Evolutionary conservation across 768 basidiomycete genomes (phyloP).

Genomic region (Mrakia hoshinonis): DNA sequence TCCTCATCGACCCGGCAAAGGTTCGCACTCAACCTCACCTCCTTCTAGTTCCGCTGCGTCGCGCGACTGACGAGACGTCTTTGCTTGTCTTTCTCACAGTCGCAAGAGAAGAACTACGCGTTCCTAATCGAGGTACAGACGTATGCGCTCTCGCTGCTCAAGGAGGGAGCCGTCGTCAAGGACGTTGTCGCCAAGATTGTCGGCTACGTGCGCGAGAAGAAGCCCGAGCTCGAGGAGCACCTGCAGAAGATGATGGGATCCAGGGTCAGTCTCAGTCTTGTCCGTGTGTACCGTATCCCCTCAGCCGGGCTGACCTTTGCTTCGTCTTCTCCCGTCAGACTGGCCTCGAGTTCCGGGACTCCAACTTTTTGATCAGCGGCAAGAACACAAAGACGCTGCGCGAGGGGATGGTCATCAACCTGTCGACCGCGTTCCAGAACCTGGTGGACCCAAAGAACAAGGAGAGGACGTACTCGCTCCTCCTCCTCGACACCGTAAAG

Average conservation of each 20-base stretch:
- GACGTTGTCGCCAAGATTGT: constrained; percentile 75
- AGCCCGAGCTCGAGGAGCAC: constrained; percentile 68
- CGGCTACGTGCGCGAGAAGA: constrained; percentile 62
- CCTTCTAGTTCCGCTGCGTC: not conserved
- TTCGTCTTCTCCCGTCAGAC: constrained; percentile 49
- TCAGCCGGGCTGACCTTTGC: not conserved
- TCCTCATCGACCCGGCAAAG: constrained; percentile 87
- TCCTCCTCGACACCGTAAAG: constrained; percentile 79
- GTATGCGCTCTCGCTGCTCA: constrained; percentile 65
- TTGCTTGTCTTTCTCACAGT: constrained; percentile 46
- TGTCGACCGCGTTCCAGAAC: constrained; percentile 76
- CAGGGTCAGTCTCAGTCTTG: constrained; percentile 50
- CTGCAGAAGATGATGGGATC: constrained; percentile 87
- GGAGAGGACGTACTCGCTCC: constrained; percentile 79
- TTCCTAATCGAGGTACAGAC: constrained; percentile 68
- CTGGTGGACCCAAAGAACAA: constrained; percentile 56
- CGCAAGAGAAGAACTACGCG: constrained; percentile 82
- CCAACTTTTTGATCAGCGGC: constrained; percentile 65
- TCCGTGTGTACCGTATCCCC: not conserved
- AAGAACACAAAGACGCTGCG: constrained; percentile 68
- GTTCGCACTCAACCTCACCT: constrained; percentile 43
- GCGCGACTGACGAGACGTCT: too few relatives aligned
- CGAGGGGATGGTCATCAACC: constrained; percentile 74
- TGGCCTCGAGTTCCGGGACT: constrained; percentile 91
- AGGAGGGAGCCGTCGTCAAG: constrained; percentile 63